Evolutionary conservation across 1,284 basidiomycete species (phyloP), one percentile per base, ranked within the genome.

Genomic region (Sporisorium graminicola): DNA sequence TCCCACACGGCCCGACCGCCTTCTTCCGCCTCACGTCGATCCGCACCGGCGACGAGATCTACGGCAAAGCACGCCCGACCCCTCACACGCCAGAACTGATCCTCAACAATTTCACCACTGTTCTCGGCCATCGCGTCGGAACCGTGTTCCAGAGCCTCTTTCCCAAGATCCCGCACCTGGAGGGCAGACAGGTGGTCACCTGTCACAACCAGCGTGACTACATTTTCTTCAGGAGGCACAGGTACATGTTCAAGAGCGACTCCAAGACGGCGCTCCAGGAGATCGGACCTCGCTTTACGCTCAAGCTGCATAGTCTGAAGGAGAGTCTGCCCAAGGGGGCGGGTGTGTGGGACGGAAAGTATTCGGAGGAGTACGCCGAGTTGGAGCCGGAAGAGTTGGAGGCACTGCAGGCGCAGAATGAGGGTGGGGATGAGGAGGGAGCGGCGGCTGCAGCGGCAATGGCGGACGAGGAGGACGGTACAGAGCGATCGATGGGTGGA

Each of bases 121-220:
- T 94, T 3, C 90, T 99, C 12, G 97, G 97, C 63, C 93, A 97
- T 85, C 91, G 92, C 7, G 91, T 98, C 62, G 97, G 97, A 10
- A 90, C 93, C 33, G 91, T 99, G 88, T 94, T 99, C 86, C 96
- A 98, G 81, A 93, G 93, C 1, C 89, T 96, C 24, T 99, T 99
- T 88, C 97, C 97, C 16, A 93, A 93, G 16, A 89, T 98, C 74
- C 95, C 96, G 0, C 93, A 97, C 86, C 95, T 98, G 82, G 93
- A 96, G 86, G 97, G 97, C 20, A 89, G 97, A 46, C 97, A 99
- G 87, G 95, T 98, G 16, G 95, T 98, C 4, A 98, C 96, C 1
- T 89, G 98, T 29, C 97, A 99, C 86, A 98, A 98, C 83, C 95
- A 98, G 86, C 90, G 97, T 61, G 97, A 99, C 87, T 99, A 98